Conservation (phyloP, 345 rosid genomes). For the Populus deltoides region DNA sequence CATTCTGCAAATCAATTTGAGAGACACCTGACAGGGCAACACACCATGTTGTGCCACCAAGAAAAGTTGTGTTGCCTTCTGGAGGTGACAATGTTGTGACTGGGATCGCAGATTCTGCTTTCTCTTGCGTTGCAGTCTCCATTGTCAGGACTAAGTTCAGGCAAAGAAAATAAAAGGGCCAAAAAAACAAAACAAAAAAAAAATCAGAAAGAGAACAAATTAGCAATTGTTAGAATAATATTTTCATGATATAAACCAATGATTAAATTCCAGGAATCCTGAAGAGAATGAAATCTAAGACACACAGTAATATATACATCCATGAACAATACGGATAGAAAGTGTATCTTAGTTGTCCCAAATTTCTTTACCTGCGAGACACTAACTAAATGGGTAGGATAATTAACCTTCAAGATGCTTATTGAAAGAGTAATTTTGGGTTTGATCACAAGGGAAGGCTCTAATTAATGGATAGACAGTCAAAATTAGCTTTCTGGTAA, state of each 20-base stretch:
- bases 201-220: neutral
- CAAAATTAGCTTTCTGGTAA: no score
- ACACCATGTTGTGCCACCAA: constrained; percentile 80
- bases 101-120: constrained; percentile 42
- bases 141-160: constrained; percentile 5
- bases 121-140: constrained; percentile 34
- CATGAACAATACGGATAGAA: no score
- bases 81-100: constrained; percentile 52
- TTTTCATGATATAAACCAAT: neutral
- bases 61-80: constrained; percentile 84
- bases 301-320: neutral
- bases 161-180: neutral
- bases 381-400: no score
- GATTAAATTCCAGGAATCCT: neutral
- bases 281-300: neutral
- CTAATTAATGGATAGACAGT: neutral
- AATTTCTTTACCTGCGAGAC: no score
- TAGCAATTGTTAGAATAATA: neutral
- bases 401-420: neutral
- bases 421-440: neutral
- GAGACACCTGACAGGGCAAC: constrained; percentile 68
- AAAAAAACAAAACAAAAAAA: neutral
- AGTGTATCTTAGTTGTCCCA: no score
- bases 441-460: no score
- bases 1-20: constrained; percentile 71